Evolutionary conservation across 2,329 filamentous ascomycete species (phyloP), one percentile per base, ranked within the genome.

Genomic region (Epicoccum nigrum): DNA sequence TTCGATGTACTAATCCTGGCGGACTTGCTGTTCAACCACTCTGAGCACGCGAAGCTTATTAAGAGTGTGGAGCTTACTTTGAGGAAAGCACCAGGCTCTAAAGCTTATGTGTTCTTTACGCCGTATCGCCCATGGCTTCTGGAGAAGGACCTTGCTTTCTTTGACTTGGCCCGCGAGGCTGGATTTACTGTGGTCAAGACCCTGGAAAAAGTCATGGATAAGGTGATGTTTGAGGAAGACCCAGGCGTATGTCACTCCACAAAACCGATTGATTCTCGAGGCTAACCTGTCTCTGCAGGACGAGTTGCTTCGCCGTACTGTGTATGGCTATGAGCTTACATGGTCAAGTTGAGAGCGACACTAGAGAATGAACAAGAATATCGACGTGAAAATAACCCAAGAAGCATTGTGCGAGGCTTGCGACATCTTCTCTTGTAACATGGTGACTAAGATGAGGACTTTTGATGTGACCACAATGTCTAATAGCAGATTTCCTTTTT

Each of bases 81-180:
- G 64, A 83, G 81, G 61, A 79, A 76, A 55, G 72, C 76, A 3
- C 63, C 71, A 3, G 77, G 77, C 2, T 84, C 87, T 40, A 81
- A 81, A 45, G 91, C 92, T 2, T 83, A 92, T 63, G 92, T 97
- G 7, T 95, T 97, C 73, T 97, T 97, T 77, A 96, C 92, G 0
- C 92, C 90, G 16, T 96, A 97, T 75, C 82, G 94, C 56, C 92
- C 93, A 1, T 97, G 92, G 92, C 78, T 97, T 67, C 80, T 89
- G 64, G 83, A 92, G 56, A 89, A 91, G 72, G 94, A 96, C 66
- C 79, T 96, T 70, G 83, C 82, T 4, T 97, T 97, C 77, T 97
- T 97, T 68, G 88, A 92, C 40, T 67, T 92, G 50, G 89, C 87
- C 4, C 79, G 83, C 52, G 82, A 83, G 43, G 81, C 79, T 40